These are phyloP conservation scores for Peribolospora baueri DNA, from an alignment of 768 basidiomycete genomes.

Conservation along the genomic window DNA sequence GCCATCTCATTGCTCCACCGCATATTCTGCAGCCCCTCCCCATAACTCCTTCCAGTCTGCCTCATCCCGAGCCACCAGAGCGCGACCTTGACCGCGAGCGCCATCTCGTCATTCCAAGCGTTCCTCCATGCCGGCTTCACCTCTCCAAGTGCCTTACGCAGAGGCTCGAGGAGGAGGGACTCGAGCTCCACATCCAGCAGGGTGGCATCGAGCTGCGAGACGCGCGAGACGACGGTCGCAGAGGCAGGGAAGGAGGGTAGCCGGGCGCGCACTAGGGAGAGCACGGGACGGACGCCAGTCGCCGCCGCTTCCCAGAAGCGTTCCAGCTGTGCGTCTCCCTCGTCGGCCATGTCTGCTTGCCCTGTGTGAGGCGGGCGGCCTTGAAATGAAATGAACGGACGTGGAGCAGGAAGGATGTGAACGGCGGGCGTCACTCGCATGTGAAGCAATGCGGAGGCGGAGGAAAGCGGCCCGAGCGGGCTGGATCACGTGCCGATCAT, in stretches of 20 bases:
- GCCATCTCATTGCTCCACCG: constrained; percentile 25
- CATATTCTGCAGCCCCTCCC: constrained; percentile 56
- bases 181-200: constrained; percentile 71
- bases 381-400: too few relatives aligned
- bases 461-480: too few relatives aligned
- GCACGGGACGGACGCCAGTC: too few relatives aligned
- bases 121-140: constrained; percentile 22
- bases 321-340: too few relatives aligned
- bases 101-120: constrained; percentile 11
- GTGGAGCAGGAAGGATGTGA: too few relatives aligned
- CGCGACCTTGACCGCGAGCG: constrained; percentile 29
- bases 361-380: too few relatives aligned
- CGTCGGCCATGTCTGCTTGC: too few relatives aligned
- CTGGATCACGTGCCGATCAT: too few relatives aligned
- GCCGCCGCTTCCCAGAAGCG: too few relatives aligned
- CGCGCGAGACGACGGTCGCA: constrained; percentile 65
- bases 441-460: too few relatives aligned
- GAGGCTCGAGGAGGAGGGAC: constrained; percentile 54
- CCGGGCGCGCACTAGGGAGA: too few relatives aligned
- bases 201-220: constrained; percentile 77
- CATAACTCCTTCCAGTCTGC: constrained; percentile 57
- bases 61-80: constrained; percentile 66
- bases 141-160: constrained; percentile 42
- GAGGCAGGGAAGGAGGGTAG: constrained; percentile 21
- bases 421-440: too few relatives aligned